Conservation (phyloP, 164 flowering plant genomes). For the Sedum album region DNA sequence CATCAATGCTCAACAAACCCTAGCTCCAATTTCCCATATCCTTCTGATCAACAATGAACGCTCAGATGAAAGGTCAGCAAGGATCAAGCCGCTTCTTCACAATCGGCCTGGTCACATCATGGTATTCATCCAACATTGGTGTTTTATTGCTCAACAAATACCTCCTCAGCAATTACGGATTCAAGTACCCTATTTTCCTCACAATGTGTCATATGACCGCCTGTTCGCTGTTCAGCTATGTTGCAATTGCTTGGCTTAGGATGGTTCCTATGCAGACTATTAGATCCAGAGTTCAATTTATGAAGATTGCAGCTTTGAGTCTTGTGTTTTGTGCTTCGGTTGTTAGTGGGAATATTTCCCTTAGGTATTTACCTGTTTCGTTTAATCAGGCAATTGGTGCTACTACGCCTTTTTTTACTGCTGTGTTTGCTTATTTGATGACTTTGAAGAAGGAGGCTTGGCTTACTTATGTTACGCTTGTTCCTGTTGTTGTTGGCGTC, state of each 20-base stretch:
- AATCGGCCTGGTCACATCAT: slow-evolving; percentile 50
- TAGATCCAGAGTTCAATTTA: slow-evolving; percentile 49
- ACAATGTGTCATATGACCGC: too few relatives aligned
- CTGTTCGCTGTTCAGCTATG: too few relatives aligned
- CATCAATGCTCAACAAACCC: too few relatives aligned
- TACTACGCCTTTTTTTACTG: slow-evolving; percentile 70
- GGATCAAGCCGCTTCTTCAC: slow-evolving; percentile 38
- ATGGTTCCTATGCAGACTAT: slow-evolving; percentile 66
- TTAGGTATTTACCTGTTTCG: slow-evolving; percentile 48
- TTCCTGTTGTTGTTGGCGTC: slow-evolving; percentile 69
- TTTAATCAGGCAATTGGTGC: slow-evolving; percentile 70
- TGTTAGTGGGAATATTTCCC: slow-evolving; percentile 54
- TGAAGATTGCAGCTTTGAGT: slow-evolving; percentile 56
- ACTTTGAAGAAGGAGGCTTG: slow-evolving; percentile 58
- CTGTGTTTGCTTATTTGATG: slow-evolving; percentile 58
- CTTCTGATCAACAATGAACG: neutral
- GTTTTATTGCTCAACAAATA: slow-evolving; percentile 61
- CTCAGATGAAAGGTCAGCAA: too few relatives aligned
- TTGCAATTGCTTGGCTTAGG: too few relatives aligned
- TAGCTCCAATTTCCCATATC: neutral
- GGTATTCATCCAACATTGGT: slow-evolving; percentile 68
- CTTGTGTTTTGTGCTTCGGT: slow-evolving; percentile 61
- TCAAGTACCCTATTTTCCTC: slow-evolving; percentile 68
- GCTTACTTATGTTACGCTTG: slow-evolving; percentile 46
- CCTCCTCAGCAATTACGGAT: slow-evolving; percentile 59